Conservation (phyloP, 129 eudicot species). For the Erigeron canadensis region DNA sequence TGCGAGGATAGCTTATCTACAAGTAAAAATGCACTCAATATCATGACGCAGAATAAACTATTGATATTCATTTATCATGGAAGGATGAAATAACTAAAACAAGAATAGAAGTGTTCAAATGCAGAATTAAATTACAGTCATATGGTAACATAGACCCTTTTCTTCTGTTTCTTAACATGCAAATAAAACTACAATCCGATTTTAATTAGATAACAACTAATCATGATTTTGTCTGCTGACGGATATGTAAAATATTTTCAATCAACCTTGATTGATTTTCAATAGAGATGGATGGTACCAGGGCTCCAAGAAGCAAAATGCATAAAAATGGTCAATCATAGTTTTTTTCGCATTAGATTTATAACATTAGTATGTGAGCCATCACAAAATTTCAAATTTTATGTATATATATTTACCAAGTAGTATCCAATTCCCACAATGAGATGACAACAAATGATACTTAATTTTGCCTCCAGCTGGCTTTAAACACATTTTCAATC, state of each 20-base stretch:
- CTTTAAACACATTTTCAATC: background rate
- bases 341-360: no score
- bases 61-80: conserved; percentile 2
- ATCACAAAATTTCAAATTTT: no score
- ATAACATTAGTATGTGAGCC: no score
- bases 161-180: background rate
- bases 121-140: background rate
- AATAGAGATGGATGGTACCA: background rate
- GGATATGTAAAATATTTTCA: background rate
- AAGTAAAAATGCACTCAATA: conserved; percentile 27
- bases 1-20: conserved; percentile 91
- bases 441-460: no score
- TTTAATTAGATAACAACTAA: background rate
- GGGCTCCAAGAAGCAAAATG: background rate
- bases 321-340: background rate
- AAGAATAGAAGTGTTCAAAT: background rate
- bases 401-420: no score
- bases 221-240: background rate
- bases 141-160: background rate
- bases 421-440: no score
- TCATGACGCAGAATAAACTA: background rate
- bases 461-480: no score
- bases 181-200: background rate
- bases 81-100: background rate
- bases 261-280: background rate